Evolutionary conservation across 345 rosid genomes (phyloP).

Genomic region (Noccaea bulbosa): DNA sequence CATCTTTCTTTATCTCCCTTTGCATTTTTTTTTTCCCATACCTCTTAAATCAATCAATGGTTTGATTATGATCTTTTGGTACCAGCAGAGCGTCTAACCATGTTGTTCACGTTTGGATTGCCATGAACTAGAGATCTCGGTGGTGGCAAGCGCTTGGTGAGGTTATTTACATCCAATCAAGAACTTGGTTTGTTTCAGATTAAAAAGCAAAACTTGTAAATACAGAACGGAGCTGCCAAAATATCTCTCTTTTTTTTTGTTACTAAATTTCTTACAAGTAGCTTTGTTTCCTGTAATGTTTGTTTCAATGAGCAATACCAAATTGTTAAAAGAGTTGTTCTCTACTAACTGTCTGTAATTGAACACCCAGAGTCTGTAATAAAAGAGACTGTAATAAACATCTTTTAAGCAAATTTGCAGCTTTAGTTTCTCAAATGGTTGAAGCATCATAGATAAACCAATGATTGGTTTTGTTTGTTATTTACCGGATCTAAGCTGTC

Average conservation of each 20-base stretch:
- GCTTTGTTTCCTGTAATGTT: conserved; percentile 33
- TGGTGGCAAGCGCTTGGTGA: conserved; percentile 32
- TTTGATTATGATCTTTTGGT: conserved; percentile 13
- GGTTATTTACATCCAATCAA: conserved; percentile 22
- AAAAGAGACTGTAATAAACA: conserved; percentile 30
- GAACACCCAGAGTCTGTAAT: conserved; percentile 12
- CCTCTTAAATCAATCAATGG: background rate
- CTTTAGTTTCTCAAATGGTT: background rate
- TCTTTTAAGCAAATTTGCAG: conserved; percentile 17
- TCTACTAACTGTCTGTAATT: conserved; percentile 29
- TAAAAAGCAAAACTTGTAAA: conserved; percentile 36
- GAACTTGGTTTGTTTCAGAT: conserved; percentile 35
- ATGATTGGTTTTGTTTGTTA: too few relatives aligned
- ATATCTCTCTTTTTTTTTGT: conserved; percentile 7
- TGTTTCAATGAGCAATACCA: conserved; percentile 17
- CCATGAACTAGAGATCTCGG: conserved; percentile 26
- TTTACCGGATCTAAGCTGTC: too few relatives aligned
- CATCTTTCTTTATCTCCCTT: background rate
- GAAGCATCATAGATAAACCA: too few relatives aligned
- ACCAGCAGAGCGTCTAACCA: conserved; percentile 30
- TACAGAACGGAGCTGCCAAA: conserved; percentile 37
- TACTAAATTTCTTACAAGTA: conserved; percentile 4
- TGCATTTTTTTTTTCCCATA: background rate
- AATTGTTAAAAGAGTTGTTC: conserved; percentile 16
- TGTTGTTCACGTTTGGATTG: conserved; percentile 30